These are phyloP conservation scores for Ustilago curta DNA, from an alignment of 1,284 basidiomycete genomes.

Conservation along the genomic window DNA sequence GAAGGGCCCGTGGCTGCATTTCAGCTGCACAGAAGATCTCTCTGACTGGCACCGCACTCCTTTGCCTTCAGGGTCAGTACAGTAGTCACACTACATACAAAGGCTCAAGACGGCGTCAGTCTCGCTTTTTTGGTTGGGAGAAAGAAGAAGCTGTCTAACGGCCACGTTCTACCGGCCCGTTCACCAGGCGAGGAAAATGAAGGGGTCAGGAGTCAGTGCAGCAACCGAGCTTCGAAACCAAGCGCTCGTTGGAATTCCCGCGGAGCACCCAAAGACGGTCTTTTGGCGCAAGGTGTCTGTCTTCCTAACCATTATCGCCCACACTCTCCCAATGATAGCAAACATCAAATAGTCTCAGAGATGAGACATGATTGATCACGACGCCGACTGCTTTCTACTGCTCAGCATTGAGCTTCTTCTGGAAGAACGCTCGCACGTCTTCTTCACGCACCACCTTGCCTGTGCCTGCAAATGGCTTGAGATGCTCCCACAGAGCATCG, in stretches of 20 bases:
- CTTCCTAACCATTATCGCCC: no score
- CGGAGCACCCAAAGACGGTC: no score
- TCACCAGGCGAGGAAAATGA: background rate
- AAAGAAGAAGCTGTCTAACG: no score
- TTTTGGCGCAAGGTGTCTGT: no score
- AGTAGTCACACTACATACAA: background rate
- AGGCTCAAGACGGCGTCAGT: no score
- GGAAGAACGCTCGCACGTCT: conserved; percentile 69
- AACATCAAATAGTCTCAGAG: no score
- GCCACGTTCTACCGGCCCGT: no score
- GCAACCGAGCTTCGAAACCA: no score
- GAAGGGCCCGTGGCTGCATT: conserved; percentile 4
- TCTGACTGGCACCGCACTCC: background rate
- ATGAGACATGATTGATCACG: no score
- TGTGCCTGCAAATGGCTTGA: conserved; percentile 68
- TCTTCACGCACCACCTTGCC: conserved; percentile 68
- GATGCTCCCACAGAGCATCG: conserved; percentile 69
- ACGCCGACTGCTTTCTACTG: conserved; percentile 6
- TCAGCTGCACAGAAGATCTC: conserved; percentile 11
- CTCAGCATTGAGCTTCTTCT: conserved; percentile 44
- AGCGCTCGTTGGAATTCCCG: background rate
- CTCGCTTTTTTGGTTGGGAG: no score
- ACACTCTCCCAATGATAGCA: background rate
- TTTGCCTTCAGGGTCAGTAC: no score
- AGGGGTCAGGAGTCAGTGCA: background rate